phyloP scores from a whole-genome alignment of 768 basidiomycete species.

The Pulveroboletus sp. region DNA sequence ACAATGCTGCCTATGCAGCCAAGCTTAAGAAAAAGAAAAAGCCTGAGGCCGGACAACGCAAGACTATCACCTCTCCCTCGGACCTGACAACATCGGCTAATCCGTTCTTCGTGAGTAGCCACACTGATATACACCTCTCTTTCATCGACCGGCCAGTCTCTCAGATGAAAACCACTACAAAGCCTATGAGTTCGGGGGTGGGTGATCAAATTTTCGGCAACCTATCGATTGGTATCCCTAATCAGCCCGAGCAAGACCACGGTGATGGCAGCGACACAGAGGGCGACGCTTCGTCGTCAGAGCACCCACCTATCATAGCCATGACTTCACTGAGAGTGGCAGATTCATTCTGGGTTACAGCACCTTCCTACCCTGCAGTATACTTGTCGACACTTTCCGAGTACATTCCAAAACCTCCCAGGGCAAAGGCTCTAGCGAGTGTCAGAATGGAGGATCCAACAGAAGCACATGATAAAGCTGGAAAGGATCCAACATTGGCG shows the following conservation, averaged over 20 bases:
- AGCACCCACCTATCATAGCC: conserved; percentile 51
- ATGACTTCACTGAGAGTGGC: conserved; percentile 49
- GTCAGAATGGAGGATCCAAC: conserved; percentile 39
- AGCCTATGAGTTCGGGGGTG: conserved; percentile 44
- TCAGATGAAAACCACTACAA: conserved; percentile 26
- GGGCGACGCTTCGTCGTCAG: conserved; percentile 36
- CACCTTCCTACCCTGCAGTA: conserved; percentile 60
- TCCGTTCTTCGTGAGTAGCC: conserved; percentile 63
- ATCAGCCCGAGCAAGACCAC: conserved; percentile 9
- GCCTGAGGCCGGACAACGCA: conserved; percentile 35
- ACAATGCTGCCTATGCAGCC: conserved; percentile 68
- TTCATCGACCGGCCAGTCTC: conserved; percentile 2
- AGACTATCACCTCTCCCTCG: conserved; percentile 32
- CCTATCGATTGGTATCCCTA: conserved; percentile 13
- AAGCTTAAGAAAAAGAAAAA: conserved; percentile 59
- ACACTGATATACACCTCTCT: background rate
- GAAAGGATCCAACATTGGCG: conserved; percentile 52
- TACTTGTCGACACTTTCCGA: conserved; percentile 76
- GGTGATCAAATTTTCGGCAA: conserved; percentile 66
- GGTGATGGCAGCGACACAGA: conserved; percentile 31
- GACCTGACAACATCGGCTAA: conserved; percentile 40
- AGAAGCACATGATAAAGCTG: conserved; percentile 37
- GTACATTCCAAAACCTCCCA: conserved; percentile 58
- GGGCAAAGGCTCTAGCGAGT: conserved; percentile 40
- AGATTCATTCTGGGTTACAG: conserved; percentile 62